Conservation (phyloP, 2,329 filamentous ascomycete species). For the Endoconidiophora polonica region DNA sequence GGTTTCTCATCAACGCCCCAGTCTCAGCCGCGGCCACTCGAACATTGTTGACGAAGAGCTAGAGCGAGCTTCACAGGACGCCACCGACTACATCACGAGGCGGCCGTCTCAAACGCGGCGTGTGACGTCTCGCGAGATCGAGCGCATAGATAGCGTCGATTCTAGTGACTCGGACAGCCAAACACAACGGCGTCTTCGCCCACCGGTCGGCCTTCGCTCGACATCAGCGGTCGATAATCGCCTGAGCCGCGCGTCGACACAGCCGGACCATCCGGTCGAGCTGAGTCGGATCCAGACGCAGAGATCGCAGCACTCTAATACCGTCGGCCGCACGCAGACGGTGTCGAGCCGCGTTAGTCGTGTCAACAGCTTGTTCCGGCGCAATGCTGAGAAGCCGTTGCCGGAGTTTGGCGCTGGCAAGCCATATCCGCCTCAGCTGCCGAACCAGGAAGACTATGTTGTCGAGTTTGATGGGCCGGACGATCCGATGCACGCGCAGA, state of each 20-base stretch:
- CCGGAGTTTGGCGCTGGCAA: constrained; percentile 60
- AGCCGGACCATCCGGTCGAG: constrained; percentile 50
- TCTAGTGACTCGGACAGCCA: constrained; percentile 18
- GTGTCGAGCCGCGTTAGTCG: not conserved
- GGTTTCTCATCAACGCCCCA: not conserved
- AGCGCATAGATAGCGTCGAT: constrained; percentile 39
- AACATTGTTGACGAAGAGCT: constrained; percentile 16
- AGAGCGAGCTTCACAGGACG: constrained; percentile 10
- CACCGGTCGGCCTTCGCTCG: constrained; percentile 22
- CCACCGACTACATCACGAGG: constrained; percentile 17
- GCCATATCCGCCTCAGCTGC: constrained; percentile 51
- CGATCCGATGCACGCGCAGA: constrained; percentile 73
- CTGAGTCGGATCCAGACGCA: constrained; percentile 56
- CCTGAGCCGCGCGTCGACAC: constrained; percentile 47
- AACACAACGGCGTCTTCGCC: constrained; percentile 22
- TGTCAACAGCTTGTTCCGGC: constrained; percentile 23
- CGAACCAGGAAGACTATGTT: constrained; percentile 59
- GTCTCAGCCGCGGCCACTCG: not conserved
- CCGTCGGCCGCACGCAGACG: constrained; percentile 42
- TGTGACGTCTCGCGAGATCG: constrained; percentile 36
- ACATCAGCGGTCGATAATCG: constrained; percentile 13
- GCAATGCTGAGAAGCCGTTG: constrained; percentile 40
- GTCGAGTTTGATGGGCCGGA: constrained; percentile 73
- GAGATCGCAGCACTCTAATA: constrained; percentile 51
- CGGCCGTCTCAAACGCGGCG: constrained; percentile 19